These are phyloP conservation scores for Eutypa lata DNA, from an alignment of 2,329 filamentous ascomycete genomes.

Conservation along the genomic window DNA sequence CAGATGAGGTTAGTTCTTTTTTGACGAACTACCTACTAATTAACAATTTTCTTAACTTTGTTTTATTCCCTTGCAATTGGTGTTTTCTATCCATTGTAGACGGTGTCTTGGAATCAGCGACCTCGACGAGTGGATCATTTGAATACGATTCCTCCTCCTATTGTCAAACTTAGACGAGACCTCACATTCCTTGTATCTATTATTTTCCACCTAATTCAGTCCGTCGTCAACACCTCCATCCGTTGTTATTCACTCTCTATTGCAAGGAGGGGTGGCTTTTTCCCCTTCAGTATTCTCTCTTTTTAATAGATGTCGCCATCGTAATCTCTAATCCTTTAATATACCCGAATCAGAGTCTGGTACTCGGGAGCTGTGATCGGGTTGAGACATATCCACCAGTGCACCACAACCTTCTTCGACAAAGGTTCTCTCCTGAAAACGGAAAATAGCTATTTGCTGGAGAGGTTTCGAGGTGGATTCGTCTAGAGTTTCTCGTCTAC, in stretches of 20 bases:
- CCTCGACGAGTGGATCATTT: background rate
- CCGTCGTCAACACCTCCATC: background rate
- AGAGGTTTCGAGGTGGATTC: background rate
- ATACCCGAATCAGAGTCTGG: slow-evolving; percentile 17
- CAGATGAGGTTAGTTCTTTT: background rate
- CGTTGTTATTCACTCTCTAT: background rate
- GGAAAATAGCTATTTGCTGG: background rate
- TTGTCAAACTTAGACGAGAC: background rate
- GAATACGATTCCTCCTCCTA: background rate
- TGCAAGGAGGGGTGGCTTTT: background rate
- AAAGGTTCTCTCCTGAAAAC: background rate
- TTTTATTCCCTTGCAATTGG: background rate
- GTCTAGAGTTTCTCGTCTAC: background rate
- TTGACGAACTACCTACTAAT: background rate
- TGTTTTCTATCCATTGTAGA: background rate
- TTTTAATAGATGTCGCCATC: slow-evolving; percentile 19
- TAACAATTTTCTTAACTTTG: background rate
- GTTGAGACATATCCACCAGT: background rate
- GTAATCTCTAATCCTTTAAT: slow-evolving; percentile 28
- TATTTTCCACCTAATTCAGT: too few species aligned
- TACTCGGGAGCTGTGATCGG: background rate
- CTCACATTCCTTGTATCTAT: background rate
- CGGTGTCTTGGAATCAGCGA: background rate
- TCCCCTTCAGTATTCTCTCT: background rate
- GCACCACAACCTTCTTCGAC: background rate